Percentiles rank a stretch among this genome's conserved stretches.
Evolutionary conservation across 257 asterid genomes (phyloP).

Genomic region (Lavandula angustifolia): DNA sequence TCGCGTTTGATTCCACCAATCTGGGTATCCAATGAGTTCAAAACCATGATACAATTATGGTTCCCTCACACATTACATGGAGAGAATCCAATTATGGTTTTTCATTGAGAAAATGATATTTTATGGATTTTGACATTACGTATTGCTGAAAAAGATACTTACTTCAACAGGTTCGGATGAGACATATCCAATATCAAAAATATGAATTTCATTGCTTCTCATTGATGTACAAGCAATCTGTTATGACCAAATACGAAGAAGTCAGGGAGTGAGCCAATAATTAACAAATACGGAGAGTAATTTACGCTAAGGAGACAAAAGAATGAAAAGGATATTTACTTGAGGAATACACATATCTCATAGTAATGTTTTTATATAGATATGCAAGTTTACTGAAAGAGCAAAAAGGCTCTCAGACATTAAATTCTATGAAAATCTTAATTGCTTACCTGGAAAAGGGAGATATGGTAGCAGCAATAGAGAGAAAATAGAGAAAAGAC

Average conservation of each 20-base stretch:
- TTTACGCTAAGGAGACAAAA: neutral
- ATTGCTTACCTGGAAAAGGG: neutral
- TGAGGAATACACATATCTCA: slow-evolving; percentile 3
- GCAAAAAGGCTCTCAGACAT: neutral
- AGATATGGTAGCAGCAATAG: neutral
- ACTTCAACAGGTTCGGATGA: slow-evolving; percentile 82
- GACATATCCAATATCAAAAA: slow-evolving; percentile 78
- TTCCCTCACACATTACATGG: neutral
- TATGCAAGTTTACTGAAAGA: neutral
- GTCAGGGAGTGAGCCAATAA: slow-evolving; percentile 23
- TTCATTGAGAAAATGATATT: slow-evolving; percentile 12
- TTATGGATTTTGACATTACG: slow-evolving; percentile 16
- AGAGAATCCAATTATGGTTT: neutral
- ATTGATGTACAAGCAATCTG: slow-evolving; percentile 86
- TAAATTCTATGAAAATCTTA: neutral
- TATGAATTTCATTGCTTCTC: slow-evolving; percentile 61
- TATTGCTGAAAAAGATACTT: slow-evolving; percentile 41
- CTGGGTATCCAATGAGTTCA: too few species aligned
- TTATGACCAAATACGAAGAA: slow-evolving; percentile 19
- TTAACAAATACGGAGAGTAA: neutral
- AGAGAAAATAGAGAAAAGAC: neutral
- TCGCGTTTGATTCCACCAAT: too few species aligned
- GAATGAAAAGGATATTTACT: slow-evolving; percentile 13
- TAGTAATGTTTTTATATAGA: neutral
- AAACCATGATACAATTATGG: neutral